These are phyloP conservation scores for Cercospora sp. DNA, from an alignment of 2,329 filamentous ascomycete genomes.

Conservation along the genomic window DNA sequence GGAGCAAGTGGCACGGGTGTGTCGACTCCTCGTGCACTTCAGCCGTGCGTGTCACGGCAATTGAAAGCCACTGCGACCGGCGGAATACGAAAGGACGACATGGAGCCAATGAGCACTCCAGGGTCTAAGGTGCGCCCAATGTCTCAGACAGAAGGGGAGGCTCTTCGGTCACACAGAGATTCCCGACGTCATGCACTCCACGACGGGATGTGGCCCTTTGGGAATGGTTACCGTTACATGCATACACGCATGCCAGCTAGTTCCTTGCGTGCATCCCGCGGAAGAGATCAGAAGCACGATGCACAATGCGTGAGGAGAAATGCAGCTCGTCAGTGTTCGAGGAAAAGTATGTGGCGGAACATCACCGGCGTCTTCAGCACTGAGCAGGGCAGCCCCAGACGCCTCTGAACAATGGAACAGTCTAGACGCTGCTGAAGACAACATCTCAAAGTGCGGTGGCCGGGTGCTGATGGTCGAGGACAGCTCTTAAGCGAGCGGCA, in stretches of 20 bases:
- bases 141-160: slow-evolving; percentile 7
- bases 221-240: slow-evolving; percentile 10
- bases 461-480: background rate
- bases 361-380: background rate
- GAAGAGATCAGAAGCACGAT: background rate
- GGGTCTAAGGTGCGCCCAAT: background rate
- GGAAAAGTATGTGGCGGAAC: background rate
- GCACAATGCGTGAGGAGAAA: background rate
- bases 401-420: background rate
- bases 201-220: background rate
- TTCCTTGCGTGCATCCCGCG: background rate
- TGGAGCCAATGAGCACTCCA: background rate
- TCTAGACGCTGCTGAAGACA: background rate
- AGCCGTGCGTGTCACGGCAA: background rate
- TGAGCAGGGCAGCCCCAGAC: background rate
- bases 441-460: background rate
- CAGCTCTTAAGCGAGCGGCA: background rate
- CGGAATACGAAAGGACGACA: background rate
- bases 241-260: background rate
- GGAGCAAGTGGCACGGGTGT: background rate
- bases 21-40: background rate
- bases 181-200: slow-evolving; percentile 13
- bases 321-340: background rate
- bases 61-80: background rate
- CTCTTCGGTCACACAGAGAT: slow-evolving; percentile 13